These are phyloP conservation scores for Nymphaea colorata DNA, from an alignment of 164 flowering plant species.

Conservation along the genomic window DNA sequence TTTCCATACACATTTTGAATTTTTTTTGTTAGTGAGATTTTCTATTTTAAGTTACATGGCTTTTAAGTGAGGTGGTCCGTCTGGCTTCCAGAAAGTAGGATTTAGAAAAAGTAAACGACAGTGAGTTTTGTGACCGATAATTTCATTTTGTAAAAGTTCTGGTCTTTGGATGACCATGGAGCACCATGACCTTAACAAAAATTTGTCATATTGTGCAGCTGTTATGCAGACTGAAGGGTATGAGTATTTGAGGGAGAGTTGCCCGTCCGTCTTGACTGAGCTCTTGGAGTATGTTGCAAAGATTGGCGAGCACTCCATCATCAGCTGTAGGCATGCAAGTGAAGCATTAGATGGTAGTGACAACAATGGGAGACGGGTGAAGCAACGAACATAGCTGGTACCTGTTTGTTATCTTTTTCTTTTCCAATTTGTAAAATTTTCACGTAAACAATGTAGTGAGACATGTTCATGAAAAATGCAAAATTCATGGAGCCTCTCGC, in stretches of 20 bases:
- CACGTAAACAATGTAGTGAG: background rate
- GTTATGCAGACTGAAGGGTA: conserved; percentile 90
- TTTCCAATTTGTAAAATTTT: background rate
- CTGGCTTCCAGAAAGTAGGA: no score
- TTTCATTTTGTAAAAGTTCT: no score
- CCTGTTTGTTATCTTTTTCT: background rate
- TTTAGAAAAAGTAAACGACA: no score
- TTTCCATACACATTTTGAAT: no score
- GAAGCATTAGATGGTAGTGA: conserved; percentile 65
- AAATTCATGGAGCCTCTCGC: background rate
- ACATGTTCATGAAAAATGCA: background rate
- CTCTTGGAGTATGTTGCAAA: conserved; percentile 67
- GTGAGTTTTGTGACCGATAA: no score
- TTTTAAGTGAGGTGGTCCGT: background rate
- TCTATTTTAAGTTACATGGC: background rate
- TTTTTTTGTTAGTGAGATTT: background rate
- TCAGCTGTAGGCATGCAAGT: conserved; percentile 25
- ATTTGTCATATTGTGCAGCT: conserved; percentile 24
- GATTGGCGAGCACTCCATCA: conserved; percentile 38
- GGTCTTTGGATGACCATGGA: no score
- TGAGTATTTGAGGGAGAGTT: conserved; percentile 59
- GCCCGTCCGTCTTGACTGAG: conserved; percentile 61
- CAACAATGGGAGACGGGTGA: conserved; percentile 69
- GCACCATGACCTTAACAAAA: background rate
- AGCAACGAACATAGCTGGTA: conserved; percentile 37